A percentile compares a stretch with the other conserved stretches of the same genome.
Evolutionary conservation across 108 stramenopile species (phyloP).

Genomic region (Cyclotella cryptica): DNA sequence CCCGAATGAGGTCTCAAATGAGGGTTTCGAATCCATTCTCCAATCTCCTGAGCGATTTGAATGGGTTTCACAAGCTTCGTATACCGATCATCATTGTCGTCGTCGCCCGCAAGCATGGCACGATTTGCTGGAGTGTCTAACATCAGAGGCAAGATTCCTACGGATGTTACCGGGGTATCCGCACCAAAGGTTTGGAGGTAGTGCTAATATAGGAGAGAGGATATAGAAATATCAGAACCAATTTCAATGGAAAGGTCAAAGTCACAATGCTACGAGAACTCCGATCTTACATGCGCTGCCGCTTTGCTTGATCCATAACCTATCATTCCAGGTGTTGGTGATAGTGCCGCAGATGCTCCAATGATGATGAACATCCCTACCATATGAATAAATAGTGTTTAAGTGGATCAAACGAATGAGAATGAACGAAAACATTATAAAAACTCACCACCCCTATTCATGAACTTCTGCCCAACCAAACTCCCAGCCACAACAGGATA

Average conservation of each 20-base stretch:
- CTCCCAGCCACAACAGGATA: slow-evolving; percentile 76
- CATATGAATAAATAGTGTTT: not conserved
- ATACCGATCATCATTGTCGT: slow-evolving; percentile 44
- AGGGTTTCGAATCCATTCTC: slow-evolving; percentile 68
- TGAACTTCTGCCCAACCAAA: slow-evolving; percentile 63
- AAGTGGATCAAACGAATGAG: not conserved
- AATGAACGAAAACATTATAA: not conserved
- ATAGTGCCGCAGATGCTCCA: slow-evolving; percentile 37
- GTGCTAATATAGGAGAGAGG: slow-evolving; percentile 52
- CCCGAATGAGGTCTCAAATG: slow-evolving; percentile 81
- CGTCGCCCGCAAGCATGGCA: slow-evolving; percentile 58
- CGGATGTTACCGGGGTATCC: slow-evolving; percentile 52
- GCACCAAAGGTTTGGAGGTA: slow-evolving; percentile 73
- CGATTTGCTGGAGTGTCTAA: slow-evolving; percentile 85
- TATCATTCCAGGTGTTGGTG: slow-evolving; percentile 26
- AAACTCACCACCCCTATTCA: slow-evolving; percentile 57
- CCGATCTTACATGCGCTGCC: slow-evolving; percentile 17
- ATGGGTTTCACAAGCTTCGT: slow-evolving; percentile 71
- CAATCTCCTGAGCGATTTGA: slow-evolving; percentile 83
- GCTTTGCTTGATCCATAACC: slow-evolving; percentile 19
- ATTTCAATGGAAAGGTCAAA: not conserved
- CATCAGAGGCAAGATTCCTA: slow-evolving; percentile 81
- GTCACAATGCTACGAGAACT: not conserved
- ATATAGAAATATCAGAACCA: not conserved
- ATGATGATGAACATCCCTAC: slow-evolving; percentile 31